Base-by-base conservation (phyloP, 1,284 basidiomycete genomes). In the Papiliotrema fonsecae region DNA sequence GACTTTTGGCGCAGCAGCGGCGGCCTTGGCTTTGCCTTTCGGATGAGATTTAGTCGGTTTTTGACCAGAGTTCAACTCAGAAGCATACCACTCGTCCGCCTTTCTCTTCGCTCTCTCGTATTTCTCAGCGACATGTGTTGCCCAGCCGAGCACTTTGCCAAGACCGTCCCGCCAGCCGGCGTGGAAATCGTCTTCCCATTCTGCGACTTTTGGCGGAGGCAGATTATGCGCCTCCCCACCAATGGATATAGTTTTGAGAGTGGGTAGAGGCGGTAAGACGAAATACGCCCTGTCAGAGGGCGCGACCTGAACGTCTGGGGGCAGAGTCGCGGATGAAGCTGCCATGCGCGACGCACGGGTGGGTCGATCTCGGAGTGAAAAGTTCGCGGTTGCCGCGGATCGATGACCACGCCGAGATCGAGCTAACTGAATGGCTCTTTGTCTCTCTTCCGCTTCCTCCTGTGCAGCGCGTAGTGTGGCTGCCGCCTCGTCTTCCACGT, bases 111-210 rank as follows among this genome's bases (percentile, higher is more conserved):
- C 69, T 13, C 74, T 57, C 49, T 72, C 72, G 40, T 73, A 75
- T 51, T 64, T 61, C 43, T 73, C 72, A 6, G 64, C 62, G n/a
- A 69, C 56, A 42, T 70, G 64, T 7, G 50, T 42, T 4, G 72
- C 73, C 73, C 73, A 74, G 11, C 69, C 69, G 10, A 58, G 50
- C 4, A 70, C 42, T 39, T 65, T 67, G 39, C 52, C 63, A 18
- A 73, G 45, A 7, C 71, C 70, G 7, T 71, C 68, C 31, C 55
- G 58, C 73, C 73, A 76, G 6, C 73, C 74, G 1, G 48, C 40
- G 32, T 74, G 63, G 36, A 74, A 74, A 34, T 70, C 58, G 18
- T 56, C 49, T 30, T 67, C 62, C 74, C 74, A 76, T 22, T 63
- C 59, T 10, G 49, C 47, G 7, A 61, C 49, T 46, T 64, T 64